These are phyloP conservation scores for Clarireedia monteithiana DNA, from an alignment of 2,329 filamentous ascomycete genomes.

Conservation along the genomic window DNA sequence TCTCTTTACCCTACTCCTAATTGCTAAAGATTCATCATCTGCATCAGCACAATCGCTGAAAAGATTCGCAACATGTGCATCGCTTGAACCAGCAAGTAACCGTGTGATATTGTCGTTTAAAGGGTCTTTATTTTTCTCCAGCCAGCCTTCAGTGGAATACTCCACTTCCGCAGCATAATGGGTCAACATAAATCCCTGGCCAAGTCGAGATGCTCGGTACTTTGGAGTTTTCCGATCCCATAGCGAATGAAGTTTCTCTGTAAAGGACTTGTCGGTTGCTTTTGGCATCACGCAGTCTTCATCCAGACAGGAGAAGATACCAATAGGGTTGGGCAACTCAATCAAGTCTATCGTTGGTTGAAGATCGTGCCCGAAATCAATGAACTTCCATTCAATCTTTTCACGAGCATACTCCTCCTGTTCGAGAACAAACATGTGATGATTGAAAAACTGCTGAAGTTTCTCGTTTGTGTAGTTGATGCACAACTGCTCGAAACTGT, in stretches of 20 bases:
- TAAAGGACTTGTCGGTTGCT: constrained; percentile 93
- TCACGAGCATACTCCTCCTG: constrained; percentile 97
- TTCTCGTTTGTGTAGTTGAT: constrained; percentile 99
- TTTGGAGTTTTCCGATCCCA: constrained; percentile 97
- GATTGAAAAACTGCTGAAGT: constrained; percentile 98
- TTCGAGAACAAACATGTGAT: constrained; percentile 99
- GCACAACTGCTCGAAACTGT: constrained; percentile 97
- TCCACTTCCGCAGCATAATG: constrained; percentile 98
- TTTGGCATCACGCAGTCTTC: constrained; percentile 99
- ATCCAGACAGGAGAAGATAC: constrained; percentile 96
- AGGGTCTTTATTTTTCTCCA: constrained; percentile 99
- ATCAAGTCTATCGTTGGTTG: constrained; percentile 98
- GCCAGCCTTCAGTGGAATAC: constrained; percentile 89
- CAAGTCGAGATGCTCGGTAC: constrained; percentile 80
- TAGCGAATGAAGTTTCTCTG: constrained; percentile 90
- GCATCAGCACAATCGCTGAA: constrained; percentile 82
- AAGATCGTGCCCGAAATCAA: constrained; percentile 93
- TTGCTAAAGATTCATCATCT: constrained; percentile 63
- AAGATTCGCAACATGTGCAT: constrained; percentile 74
- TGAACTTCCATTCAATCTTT: constrained; percentile 99
- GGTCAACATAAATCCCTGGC: constrained; percentile 89
- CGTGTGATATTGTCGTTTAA: constrained; percentile 95
- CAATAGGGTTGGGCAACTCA: constrained; percentile 91
- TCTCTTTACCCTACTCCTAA: constrained; percentile 83
- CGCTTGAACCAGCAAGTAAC: constrained; percentile 71